Base-by-base conservation (phyloP, 495 filamentous ascomycete genomes). In the Annulohypoxylon maeteangense region DNA sequence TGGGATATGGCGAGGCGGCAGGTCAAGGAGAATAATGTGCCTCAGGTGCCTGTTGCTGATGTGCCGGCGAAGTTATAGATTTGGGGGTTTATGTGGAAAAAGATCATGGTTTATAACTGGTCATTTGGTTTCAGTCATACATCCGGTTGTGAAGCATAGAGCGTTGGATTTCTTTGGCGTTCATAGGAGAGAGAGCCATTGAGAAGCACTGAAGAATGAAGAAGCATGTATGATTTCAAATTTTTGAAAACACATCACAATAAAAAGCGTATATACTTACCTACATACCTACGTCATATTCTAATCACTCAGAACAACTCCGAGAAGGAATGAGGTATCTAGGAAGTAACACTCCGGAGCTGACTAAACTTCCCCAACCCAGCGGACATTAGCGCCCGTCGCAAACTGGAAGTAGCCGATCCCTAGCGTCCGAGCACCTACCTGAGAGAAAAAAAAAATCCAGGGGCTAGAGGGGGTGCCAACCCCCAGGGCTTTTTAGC, bases 61-160 rank as follows among this genome's bases (percentile, higher is more conserved):
- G 77, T 77, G 51, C 71, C 78, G 51, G 78, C 86, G n/a, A 86
- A 82, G 72, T 67, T 90, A 57, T 90, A 76, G 76, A 72, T 14
- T 65, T 11, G 18, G 4, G 5, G 5, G 4, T 44, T 14, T 29
- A 7, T 29, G 11, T n/a, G 4, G 4, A 12, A n/a, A 25, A 29
- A 54, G 5, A 14, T 7, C 7, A 32, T 34, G 16, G 3, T 1
- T 54, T n/a, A 31, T 11, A 53, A 2, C 14, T 12, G 12, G 11
- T 25, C 6, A n/a, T 53, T 47, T 29, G 29, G 7, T 11, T 50
- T 12, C 5, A 27, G 47, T 11, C 47, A 4, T 27, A 18, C 23
- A 47, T 1, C 38, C 14, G 38, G 38, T 14, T 14, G n/a, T 42
- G n/a, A n/a, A n/a, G n/a, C n/a, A 42, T 44, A 44, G 14, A 44